These are phyloP conservation scores for Potentilla sterilis DNA, from an alignment of 306 rosid genomes.

Conservation along the genomic window DNA sequence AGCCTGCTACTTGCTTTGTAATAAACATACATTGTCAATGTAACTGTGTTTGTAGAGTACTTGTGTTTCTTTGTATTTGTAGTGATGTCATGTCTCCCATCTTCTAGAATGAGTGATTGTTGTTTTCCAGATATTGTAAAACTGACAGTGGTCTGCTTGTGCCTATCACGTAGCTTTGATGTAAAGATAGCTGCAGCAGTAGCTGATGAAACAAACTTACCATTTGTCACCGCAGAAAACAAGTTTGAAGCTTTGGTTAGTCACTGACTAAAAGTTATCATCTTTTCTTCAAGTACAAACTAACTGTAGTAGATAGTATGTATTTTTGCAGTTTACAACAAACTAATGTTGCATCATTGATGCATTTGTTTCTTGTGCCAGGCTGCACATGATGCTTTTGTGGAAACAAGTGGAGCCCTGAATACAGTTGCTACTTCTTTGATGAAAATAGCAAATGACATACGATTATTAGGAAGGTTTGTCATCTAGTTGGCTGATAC, in stretches of 20 bases:
- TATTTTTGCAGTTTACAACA: conserved; percentile 16
- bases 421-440: conserved; percentile 84
- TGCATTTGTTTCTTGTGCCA: conserved; percentile 33
- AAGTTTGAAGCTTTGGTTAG: conserved; percentile 99
- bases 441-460: conserved; percentile 94
- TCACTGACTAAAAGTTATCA: conserved; percentile 21
- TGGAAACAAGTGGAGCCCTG: conserved; percentile 87
- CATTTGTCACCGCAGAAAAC: conserved; percentile 93
- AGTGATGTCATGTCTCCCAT: background rate
- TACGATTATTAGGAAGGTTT: conserved; percentile 91
- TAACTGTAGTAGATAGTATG: conserved; percentile 19
- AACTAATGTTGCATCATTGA: conserved; percentile 23
- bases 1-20: background rate
- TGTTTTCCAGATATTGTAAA: background rate
- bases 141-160: conserved; percentile 18
- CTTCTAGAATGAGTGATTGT: background rate
- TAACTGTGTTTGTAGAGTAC: background rate
- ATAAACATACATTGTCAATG: background rate
- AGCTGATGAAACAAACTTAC: conserved; percentile 83
- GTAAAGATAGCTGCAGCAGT: conserved; percentile 94
- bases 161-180: conserved; percentile 64
- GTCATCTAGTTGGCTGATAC: conserved; percentile 20
- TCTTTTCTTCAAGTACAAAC: background rate
- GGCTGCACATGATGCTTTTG: conserved; percentile 99
- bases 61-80: background rate